phyloP scores from a whole-genome alignment of 2,329 filamentous ascomycete species.

The Thielaviopsis euricoi region DNA sequence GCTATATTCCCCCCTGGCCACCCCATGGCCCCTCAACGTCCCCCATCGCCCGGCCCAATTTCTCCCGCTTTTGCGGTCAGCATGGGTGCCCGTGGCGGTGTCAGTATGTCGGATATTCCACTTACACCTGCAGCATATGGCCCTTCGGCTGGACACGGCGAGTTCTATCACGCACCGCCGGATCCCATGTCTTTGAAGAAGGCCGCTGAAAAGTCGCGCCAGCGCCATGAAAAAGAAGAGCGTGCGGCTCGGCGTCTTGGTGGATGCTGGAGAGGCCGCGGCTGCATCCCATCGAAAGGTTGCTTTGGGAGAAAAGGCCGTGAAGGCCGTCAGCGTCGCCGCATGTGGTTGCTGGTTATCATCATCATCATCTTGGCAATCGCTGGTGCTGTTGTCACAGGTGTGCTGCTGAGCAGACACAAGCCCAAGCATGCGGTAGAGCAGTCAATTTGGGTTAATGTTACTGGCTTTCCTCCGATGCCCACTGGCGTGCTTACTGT shows the following conservation, averaged over 20 bases:
- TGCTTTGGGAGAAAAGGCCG: conserved; percentile 47
- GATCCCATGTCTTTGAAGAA: conserved; percentile 22
- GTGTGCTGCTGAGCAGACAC: conserved; percentile 25
- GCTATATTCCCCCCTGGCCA: conserved; percentile 42
- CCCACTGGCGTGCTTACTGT: conserved; percentile 71
- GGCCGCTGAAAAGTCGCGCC: conserved; percentile 20
- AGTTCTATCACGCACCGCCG: conserved; percentile 26
- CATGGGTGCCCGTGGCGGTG: conserved; percentile 45
- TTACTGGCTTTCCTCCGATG: conserved; percentile 75
- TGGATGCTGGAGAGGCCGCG: conserved; percentile 48
- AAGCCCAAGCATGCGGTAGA: neutral
- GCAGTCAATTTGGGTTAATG: conserved; percentile 55
- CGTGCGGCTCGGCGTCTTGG: conserved; percentile 37
- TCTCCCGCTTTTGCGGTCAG: conserved; percentile 44
- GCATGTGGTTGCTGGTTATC: conserved; percentile 39
- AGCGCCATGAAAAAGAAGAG: conserved; percentile 50
- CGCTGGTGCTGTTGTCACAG: conserved; percentile 39
- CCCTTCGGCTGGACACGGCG: conserved; percentile 23
- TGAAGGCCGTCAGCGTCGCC: conserved; percentile 45
- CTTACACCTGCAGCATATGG: conserved; percentile 30
- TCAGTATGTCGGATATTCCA: conserved; percentile 43
- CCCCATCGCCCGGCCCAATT: conserved; percentile 42
- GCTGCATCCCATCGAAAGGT: conserved; percentile 43
- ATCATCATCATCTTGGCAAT: conserved; percentile 35
- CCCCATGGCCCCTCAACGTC: conserved; percentile 28